Evolutionary conservation across 352 stramenopile species (phyloP).

Genomic region (Phytophthora pseudosyringae): DNA sequence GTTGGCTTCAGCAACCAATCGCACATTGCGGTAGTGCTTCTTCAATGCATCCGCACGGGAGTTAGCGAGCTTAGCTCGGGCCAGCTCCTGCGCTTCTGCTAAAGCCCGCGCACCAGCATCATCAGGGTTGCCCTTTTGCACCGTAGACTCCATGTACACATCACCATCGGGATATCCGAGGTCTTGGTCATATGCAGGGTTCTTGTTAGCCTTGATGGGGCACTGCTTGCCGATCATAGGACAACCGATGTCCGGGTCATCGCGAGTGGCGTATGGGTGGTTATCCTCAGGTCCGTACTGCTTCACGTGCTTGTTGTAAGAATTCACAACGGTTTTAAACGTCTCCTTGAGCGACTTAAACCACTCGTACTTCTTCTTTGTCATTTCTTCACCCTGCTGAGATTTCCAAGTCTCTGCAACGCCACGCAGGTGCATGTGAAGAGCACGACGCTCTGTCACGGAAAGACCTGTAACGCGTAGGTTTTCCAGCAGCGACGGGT

Average conservation of each 20-base stretch:
- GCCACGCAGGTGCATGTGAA: conserved; percentile 89
- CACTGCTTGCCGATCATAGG: conserved; percentile 92
- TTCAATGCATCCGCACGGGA: conserved; percentile 79
- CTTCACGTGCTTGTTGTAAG: conserved; percentile 90
- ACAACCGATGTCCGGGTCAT: conserved; percentile 83
- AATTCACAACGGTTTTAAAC: conserved; percentile 93
- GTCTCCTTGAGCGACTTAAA: conserved; percentile 93
- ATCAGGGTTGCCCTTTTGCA: conserved; percentile 73
- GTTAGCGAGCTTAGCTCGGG: conserved; percentile 71
- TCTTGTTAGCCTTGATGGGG: conserved; percentile 86
- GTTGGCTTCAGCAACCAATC: conserved; percentile 81
- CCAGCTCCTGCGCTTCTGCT: conserved; percentile 70
- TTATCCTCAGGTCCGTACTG: conserved; percentile 91
- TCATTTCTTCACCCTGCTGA: conserved; percentile 92
- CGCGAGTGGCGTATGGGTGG: conserved; percentile 87
- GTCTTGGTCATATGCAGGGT: conserved; percentile 78
- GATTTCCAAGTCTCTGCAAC: conserved; percentile 89
- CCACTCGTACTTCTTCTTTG: conserved; percentile 92
- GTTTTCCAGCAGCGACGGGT: conserved; percentile 91
- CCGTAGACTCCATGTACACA: conserved; percentile 76
- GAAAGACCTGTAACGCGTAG: conserved; percentile 91
- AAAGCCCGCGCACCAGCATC: conserved; percentile 74
- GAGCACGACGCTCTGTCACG: conserved; percentile 88
- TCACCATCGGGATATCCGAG: conserved; percentile 84
- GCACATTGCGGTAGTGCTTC: conserved; percentile 90